Base-by-base conservation (phyloP, 2,329 filamentous ascomycete species). In the Thielaviopsis euricoi region DNA sequence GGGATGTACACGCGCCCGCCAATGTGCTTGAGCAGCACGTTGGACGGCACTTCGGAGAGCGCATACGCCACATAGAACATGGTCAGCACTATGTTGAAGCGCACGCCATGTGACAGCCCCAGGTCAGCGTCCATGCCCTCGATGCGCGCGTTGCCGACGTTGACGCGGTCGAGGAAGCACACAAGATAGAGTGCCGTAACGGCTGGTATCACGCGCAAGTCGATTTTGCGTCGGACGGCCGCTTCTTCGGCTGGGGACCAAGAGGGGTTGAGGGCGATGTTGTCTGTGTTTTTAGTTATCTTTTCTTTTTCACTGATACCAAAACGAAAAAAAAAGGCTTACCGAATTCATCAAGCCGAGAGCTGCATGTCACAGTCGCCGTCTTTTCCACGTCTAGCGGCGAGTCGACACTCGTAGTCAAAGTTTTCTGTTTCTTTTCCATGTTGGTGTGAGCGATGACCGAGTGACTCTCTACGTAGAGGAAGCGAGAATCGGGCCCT, bases 131-230 rank as follows among this genome's bases (percentile, higher is more conserved):
- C 67, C 70, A 81, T 71, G 19, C 78, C 78, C 60, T 78, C 74
- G 56, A 81, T 79, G 50, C 75, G 71, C 2, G 77, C 78, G 66
- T 80, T 80, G 60, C 78, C 84, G 43, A 87, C 81, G 65, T 87
- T 87, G n/a, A 83, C 85, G 49, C 85, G 76, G 67, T 87, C 84
- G 54, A 78, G 71, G 61, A 77, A 77, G 1, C 75, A 78, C 15
- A 79, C 66, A 61, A 80, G 68, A 63, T 80, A 80, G 13, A 80
- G 65, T 7, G 77, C 63, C 0, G 77, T 79, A 12, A 78, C 74
- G 23, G 76, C 65, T 0, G 77, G 77, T 19, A 80, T 71, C 25
- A 76, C 70, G 61, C 75, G 73, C 67, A 70, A 72, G 65, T 80
- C 77, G 49, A 80, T 68, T 67, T 77, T 78, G 62, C 71, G 73